Percentiles rank a stretch among this genome's conserved stretches.
Evolutionary conservation across 108 stramenopile genomes (phyloP).

Genomic region (Conticribra guillardii): DNA sequence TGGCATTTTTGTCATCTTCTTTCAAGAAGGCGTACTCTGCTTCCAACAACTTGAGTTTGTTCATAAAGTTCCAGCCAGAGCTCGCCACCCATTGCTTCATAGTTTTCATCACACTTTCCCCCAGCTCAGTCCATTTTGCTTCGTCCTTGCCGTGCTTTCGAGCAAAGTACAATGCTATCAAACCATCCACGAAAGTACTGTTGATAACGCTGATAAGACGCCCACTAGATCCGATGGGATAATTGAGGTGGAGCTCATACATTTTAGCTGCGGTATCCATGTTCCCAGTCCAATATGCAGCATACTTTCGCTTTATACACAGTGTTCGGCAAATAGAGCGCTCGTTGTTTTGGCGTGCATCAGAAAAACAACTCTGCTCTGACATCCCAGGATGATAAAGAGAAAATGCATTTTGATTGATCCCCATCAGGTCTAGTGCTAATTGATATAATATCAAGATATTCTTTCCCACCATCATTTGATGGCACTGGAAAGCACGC

Average conservation of each 20-base stretch:
- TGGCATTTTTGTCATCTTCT: slow-evolving; percentile 41
- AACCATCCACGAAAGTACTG: slow-evolving; percentile 48
- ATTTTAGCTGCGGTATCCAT: slow-evolving; percentile 33
- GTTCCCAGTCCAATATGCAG: slow-evolving; percentile 36
- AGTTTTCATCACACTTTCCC: slow-evolving; percentile 13
- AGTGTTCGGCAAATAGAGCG: slow-evolving; percentile 10
- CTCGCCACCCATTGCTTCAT: slow-evolving; percentile 48
- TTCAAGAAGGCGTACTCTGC: slow-evolving; percentile 54
- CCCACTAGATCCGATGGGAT: background rate
- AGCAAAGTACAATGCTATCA: slow-evolving; percentile 47
- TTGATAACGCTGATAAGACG: background rate
- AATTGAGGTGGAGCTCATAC: slow-evolving; percentile 12
- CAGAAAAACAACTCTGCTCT: slow-evolving; percentile 24
- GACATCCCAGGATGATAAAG: slow-evolving; percentile 12
- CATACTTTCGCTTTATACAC: slow-evolving; percentile 21
- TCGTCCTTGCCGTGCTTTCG: slow-evolving; percentile 34
- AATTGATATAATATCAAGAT: slow-evolving; percentile 3
- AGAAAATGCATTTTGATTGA: slow-evolving; percentile 19
- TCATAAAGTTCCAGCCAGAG: slow-evolving; percentile 55
- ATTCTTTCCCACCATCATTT: slow-evolving; percentile 1
- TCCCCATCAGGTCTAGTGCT: slow-evolving; percentile 26
- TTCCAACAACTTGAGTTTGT: slow-evolving; percentile 54
- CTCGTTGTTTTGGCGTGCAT: slow-evolving; percentile 10
- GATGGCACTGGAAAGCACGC: slow-evolving; percentile 26
- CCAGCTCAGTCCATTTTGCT: slow-evolving; percentile 28